Conservation (phyloP, 495 filamentous ascomycete genomes). For the Lophiostoma macrostomum region DNA sequence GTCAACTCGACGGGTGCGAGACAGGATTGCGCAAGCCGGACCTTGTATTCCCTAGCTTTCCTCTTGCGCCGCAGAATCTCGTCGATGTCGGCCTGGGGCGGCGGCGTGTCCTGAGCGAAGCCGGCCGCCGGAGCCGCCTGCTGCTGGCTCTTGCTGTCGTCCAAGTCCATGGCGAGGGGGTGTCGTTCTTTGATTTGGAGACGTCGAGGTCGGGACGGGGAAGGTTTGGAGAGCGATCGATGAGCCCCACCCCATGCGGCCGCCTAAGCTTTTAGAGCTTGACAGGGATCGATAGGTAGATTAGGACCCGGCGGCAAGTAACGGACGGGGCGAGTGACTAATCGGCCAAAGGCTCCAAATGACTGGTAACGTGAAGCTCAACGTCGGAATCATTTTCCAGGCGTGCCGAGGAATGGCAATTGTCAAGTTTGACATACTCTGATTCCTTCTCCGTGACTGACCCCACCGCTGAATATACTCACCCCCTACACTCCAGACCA, state of each 20-base stretch:
- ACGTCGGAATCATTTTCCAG: too few relatives aligned
- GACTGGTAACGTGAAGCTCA: too few relatives aligned
- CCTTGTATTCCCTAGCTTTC: slow-evolving; percentile 44
- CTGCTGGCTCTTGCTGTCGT: slow-evolving; percentile 7
- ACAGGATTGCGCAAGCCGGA: slow-evolving; percentile 2
- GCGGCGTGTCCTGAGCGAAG: slow-evolving; percentile 25
- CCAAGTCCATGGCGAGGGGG: slow-evolving; percentile 17
- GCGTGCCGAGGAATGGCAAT: too few relatives aligned
- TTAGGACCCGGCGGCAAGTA: too few relatives aligned
- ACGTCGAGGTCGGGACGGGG: background rate
- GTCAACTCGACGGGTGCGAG: too few relatives aligned
- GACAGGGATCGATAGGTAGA: background rate
- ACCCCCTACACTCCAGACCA: too few relatives aligned
- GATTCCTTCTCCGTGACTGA: too few relatives aligned
- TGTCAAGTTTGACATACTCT: too few relatives aligned
- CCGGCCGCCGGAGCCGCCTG: background rate
- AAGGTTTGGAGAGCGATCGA: background rate
- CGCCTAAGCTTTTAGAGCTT: too few relatives aligned
- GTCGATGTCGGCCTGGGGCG: slow-evolving; percentile 38
- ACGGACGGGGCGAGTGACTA: too few relatives aligned
- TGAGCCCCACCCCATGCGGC: slow-evolving; percentile 3
- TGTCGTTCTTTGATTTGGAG: background rate
- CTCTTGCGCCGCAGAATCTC: slow-evolving; percentile 43
- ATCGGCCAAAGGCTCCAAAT: too few relatives aligned
- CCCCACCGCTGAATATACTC: too few relatives aligned